phyloP scores from a whole-genome alignment of 805 yeast genomes.

The Barnettozyma salicaria region DNA sequence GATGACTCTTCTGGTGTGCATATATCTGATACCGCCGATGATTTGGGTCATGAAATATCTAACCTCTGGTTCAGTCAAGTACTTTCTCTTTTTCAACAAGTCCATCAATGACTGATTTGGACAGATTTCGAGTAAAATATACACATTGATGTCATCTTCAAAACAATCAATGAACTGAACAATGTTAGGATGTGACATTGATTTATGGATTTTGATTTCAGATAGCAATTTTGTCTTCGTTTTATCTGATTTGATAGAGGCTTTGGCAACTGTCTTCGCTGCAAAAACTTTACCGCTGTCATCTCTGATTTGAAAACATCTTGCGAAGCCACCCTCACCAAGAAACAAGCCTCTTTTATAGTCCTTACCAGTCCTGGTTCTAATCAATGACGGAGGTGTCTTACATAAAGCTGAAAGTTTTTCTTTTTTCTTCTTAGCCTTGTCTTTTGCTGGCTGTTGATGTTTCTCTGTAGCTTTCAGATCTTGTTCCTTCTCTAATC shows the following conservation, averaged over 20 bases:
- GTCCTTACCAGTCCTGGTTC: slow-evolving; percentile 81
- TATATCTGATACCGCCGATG: slow-evolving; percentile 87
- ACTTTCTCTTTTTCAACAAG: slow-evolving; percentile 73
- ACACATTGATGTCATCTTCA: slow-evolving; percentile 93
- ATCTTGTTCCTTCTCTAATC: slow-evolving; percentile 16
- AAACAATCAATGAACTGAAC: slow-evolving; percentile 94
- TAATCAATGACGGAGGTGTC: slow-evolving; percentile 92
- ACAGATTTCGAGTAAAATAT: slow-evolving; percentile 89
- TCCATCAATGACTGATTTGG: slow-evolving; percentile 95
- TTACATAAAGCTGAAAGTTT: slow-evolving; percentile 87
- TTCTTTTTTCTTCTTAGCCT: slow-evolving; percentile 71
- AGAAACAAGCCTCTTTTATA: slow-evolving; percentile 85
- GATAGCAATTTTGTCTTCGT: slow-evolving; percentile 78
- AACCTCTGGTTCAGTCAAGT: slow-evolving; percentile 88
- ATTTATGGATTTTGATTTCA: slow-evolving; percentile 92
- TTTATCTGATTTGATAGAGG: slow-evolving; percentile 84
- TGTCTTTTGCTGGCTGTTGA: slow-evolving; percentile 26
- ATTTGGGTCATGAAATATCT: slow-evolving; percentile 86
- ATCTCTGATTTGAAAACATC: slow-evolving; percentile 96
- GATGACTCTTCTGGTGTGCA: slow-evolving; percentile 87
- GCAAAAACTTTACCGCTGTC: slow-evolving; percentile 83
- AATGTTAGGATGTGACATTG: slow-evolving; percentile 81
- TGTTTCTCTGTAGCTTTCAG: slow-evolving; percentile 21
- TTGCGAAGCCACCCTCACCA: slow-evolving; percentile 98
- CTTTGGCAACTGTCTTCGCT: slow-evolving; percentile 96